Evolutionary conservation across 2,329 filamentous ascomycete genomes (phyloP).

Genomic region (Sclerotinia borealis): DNA sequence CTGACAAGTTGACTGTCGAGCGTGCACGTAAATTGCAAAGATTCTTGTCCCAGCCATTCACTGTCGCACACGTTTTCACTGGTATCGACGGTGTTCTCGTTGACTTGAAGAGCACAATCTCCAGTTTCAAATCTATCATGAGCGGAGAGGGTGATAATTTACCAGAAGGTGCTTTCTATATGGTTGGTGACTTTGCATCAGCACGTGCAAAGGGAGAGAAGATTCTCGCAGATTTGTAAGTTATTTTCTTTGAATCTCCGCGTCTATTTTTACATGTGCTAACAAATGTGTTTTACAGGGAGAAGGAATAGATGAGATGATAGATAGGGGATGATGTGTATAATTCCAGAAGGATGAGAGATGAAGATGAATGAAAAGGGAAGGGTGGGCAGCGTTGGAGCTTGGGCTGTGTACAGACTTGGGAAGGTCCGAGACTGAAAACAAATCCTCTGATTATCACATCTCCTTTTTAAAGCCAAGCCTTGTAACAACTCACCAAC

Average conservation of each 20-base stretch:
- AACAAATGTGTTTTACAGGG: neutral
- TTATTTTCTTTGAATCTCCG: neutral
- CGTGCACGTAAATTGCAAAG: constrained; percentile 99
- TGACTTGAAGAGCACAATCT: constrained; percentile 97
- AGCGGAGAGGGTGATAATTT: constrained; percentile 92
- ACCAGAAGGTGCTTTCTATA: constrained; percentile 64
- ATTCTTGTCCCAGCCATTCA: constrained; percentile 99
- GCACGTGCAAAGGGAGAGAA: constrained; percentile 97
- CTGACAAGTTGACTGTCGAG: constrained; percentile 99
- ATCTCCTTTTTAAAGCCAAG: constrained; percentile 19
- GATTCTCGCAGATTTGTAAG: constrained; percentile 83
- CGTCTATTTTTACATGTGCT: neutral
- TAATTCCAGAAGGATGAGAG: constrained; percentile 23
- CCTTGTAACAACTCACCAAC: constrained; percentile 14
- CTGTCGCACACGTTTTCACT: constrained; percentile 77
- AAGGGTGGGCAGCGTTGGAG: constrained; percentile 14
- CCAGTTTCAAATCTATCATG: constrained; percentile 83
- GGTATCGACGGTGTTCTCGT: constrained; percentile 75
- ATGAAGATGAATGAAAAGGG: constrained; percentile 17
- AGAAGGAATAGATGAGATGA: constrained; percentile 18
- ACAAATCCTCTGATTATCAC: constrained; percentile 21
- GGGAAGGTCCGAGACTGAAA: constrained; percentile 14
- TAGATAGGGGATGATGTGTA: constrained; percentile 18
- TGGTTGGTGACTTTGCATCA: constrained; percentile 86
- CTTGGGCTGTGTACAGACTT: constrained; percentile 25